Conservation (phyloP, 139 green algal species). For the Chlamydomonas sp. region DNA sequence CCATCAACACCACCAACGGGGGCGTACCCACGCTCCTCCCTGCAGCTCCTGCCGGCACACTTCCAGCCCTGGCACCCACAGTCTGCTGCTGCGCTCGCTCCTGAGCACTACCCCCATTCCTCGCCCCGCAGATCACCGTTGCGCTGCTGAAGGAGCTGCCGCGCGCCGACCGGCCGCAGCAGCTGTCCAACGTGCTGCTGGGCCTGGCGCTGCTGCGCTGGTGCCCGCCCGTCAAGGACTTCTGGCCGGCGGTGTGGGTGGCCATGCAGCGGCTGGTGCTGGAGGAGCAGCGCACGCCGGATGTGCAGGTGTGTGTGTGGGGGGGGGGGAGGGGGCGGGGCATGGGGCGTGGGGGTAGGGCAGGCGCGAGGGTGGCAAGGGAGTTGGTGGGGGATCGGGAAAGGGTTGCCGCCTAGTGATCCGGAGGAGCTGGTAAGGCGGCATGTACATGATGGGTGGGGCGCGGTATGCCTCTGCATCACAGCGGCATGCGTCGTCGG, state of each 20-base stretch:
- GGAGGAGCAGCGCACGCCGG: background rate
- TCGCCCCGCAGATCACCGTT: background rate
- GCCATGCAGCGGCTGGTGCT: constrained; percentile 11
- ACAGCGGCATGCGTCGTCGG: no score
- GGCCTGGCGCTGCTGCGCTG: constrained; percentile 12
- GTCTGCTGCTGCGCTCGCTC: background rate
- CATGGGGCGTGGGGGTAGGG: no score
- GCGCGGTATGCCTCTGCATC: no score
- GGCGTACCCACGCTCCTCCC: no score
- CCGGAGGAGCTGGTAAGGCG: no score
- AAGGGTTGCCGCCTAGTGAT: background rate
- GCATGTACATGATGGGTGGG: no score
- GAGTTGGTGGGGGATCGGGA: background rate
- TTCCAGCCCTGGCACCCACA: background rate
- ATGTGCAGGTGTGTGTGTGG: constrained; percentile 11
- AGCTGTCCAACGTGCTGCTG: constrained; percentile 35
- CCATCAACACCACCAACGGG: no score
- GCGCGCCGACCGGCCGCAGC: constrained; percentile 28
- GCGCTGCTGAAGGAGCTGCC: constrained; percentile 34
- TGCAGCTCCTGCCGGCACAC: no score
- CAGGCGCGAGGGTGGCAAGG: no score
- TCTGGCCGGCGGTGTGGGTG: constrained; percentile 21
- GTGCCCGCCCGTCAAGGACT: constrained; percentile 6
- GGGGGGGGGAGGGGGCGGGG: no score
- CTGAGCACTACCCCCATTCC: background rate